Conservation (phyloP, 2,329 filamentous ascomycete genomes). For the Nannizziopsis arthrosporioides region DNA sequence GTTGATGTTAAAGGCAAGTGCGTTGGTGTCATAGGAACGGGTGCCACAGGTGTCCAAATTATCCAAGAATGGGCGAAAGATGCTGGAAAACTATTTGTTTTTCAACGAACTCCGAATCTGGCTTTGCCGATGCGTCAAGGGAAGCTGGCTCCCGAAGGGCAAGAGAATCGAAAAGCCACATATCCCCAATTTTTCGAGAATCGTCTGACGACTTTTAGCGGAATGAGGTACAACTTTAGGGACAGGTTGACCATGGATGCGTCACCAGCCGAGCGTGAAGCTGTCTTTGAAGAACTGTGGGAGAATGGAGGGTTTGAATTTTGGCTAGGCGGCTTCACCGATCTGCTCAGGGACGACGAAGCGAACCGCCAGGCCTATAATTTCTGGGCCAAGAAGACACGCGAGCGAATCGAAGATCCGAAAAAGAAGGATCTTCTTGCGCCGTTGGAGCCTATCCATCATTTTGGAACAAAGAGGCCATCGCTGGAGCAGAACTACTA, state of each 20-base stretch:
- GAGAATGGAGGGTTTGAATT: slow-evolving; percentile 43
- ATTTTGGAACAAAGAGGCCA: slow-evolving; percentile 44
- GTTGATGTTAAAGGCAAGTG: slow-evolving; percentile 49
- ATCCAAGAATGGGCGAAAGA: slow-evolving; percentile 47
- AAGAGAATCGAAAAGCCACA: slow-evolving; percentile 33
- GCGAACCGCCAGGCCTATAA: slow-evolving; percentile 45
- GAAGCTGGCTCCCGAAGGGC: slow-evolving; percentile 38
- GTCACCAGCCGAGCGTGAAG: slow-evolving; percentile 38
- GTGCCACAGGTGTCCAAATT: slow-evolving; percentile 53
- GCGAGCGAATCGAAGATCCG: slow-evolving; percentile 41
- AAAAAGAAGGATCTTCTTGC: slow-evolving; percentile 43
- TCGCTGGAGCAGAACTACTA: slow-evolving; percentile 42
- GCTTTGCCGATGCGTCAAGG: slow-evolving; percentile 50
- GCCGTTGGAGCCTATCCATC: slow-evolving; percentile 43
- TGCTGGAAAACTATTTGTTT: slow-evolving; percentile 39
- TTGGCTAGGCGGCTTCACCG: slow-evolving; percentile 42
- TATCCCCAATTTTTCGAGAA: slow-evolving; percentile 42
- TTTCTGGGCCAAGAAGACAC: slow-evolving; percentile 45
- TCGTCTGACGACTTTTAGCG: slow-evolving; percentile 43
- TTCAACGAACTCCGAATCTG: slow-evolving; percentile 56
- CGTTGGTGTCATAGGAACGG: slow-evolving; percentile 53
- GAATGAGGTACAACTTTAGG: slow-evolving; percentile 45
- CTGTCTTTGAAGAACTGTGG: slow-evolving; percentile 41
- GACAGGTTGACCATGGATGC: slow-evolving; percentile 45
- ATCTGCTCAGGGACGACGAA: slow-evolving; percentile 36